Evolutionary conservation across 2,329 filamentous ascomycete species (phyloP), one percentile per base, ranked within the genome.

Genomic region (Ophiostoma tasmaniense): DNA sequence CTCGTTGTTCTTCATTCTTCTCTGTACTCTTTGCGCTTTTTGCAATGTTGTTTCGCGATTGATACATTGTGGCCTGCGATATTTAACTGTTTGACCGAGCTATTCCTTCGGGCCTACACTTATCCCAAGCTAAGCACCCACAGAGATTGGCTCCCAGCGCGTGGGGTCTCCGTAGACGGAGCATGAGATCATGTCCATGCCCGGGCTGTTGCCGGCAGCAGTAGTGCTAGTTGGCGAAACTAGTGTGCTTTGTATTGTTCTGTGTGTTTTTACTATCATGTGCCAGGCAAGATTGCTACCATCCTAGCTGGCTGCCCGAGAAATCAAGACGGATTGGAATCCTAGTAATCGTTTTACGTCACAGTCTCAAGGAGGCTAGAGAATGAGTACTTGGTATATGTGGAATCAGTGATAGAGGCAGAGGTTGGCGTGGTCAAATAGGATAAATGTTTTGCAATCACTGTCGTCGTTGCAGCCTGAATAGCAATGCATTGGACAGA

Each of bases 181-280:
- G 64, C 64, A 42, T 65, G 64, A 65, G 33, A 28, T 65, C 33
- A 39, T 65, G 64, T 42, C 22, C 22, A 65, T 14, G 37, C 20
- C 61, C 61, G 61, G 33, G 30, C 61, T 37, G 30, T 37, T 7
- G 61, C 61, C 61, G 61, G 14, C 25, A 30, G 50, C n/a, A 28
- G 25, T 17, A 8, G 59, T 62, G 30, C 20, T 62, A n/a, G 28
- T 62, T 20, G 55, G 17, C 17, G 25, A 11, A 10, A 10, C 30
- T 64, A 37, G 30, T n/a, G 20, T 37, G 30, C 28, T 62, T 62
- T 37, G 30, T 17, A 22, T 35, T 22, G 7, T n/a, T 35, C 6
- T 14, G 14, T n/a, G 59, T 64, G 1, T 35, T 62, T 35, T 33
- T 30, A 14, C 30, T 30, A 13, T 61, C 55, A 61, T 61, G 14